phyloP scores from a whole-genome alignment of 1,139 yeast species.

The Candida sp. region DNA sequence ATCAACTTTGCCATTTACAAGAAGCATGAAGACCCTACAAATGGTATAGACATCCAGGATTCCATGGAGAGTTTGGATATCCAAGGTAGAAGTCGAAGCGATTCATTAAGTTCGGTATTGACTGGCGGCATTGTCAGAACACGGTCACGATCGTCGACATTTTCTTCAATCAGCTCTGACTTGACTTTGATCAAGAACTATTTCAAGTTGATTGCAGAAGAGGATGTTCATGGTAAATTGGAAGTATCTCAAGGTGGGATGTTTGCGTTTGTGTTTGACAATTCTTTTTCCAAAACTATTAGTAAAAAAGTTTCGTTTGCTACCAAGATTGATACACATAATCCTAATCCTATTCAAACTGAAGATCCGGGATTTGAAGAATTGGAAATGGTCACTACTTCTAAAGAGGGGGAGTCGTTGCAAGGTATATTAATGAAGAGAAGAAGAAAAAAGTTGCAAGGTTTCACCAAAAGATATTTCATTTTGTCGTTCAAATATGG shows the following conservation, averaged over 20 bases:
- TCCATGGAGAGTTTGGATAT: slow-evolving; percentile 2
- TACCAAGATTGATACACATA: slow-evolving; percentile 33
- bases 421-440: slow-evolving; percentile 75
- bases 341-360: slow-evolving; percentile 1
- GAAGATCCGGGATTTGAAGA: slow-evolving; percentile 5
- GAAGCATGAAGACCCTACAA: slow-evolving; percentile 26
- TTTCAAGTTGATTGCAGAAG: slow-evolving; percentile 51
- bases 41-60: slow-evolving; percentile 5
- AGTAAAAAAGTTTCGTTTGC: slow-evolving; percentile 79
- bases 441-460: slow-evolving; percentile 76
- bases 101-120: slow-evolving; percentile 36
- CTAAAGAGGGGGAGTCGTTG: slow-evolving; percentile 57
- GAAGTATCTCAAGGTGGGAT: slow-evolving; percentile 57
- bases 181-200: slow-evolving; percentile 38
- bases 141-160: slow-evolving; percentile 33
- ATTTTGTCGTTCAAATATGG: slow-evolving; percentile 80
- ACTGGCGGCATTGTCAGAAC: slow-evolving; percentile 31
- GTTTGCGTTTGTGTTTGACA: slow-evolving; percentile 89
- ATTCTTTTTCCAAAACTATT: slow-evolving; percentile 82
- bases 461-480: slow-evolving; percentile 82
- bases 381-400: slow-evolving; percentile 20
- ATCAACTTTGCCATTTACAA: slow-evolving; percentile 63
- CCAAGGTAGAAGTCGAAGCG: slow-evolving; percentile 22
- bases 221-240: slow-evolving; percentile 60
- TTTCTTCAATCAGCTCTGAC: slow-evolving; percentile 33